Conservation (phyloP, 495 filamentous ascomycete species). For the Parmelia sp. region DNA sequence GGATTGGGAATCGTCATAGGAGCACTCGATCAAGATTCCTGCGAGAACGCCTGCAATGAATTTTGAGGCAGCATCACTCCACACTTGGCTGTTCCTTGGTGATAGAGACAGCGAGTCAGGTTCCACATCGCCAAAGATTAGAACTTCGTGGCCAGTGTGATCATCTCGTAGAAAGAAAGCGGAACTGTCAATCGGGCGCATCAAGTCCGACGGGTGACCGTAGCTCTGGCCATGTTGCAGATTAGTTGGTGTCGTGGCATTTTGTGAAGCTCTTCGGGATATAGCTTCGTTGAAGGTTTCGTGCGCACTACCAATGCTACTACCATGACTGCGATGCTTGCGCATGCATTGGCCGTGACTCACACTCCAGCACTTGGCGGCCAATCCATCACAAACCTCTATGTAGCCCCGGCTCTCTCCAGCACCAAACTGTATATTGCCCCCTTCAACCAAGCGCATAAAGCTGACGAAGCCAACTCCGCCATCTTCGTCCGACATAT, state of each 20-base stretch:
- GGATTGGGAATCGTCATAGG: constrained; percentile 69
- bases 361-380: constrained; percentile 69
- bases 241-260: constrained; percentile 18
- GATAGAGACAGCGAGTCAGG: constrained; percentile 77
- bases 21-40: constrained; percentile 93
- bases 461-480: constrained; percentile 90
- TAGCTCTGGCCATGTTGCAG: constrained; percentile 24
- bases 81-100: constrained; percentile 72
- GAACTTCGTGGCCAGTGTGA: constrained; percentile 61
- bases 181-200: constrained; percentile 71
- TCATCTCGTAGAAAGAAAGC: constrained; percentile 85
- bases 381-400: constrained; percentile 73
- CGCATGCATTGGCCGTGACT: constrained; percentile 86
- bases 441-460: constrained; percentile 79
- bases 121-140: constrained; percentile 94
- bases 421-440: constrained; percentile 69
- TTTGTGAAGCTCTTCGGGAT: constrained; percentile 23
- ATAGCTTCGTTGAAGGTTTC: constrained; percentile 29
- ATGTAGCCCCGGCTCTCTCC: constrained; percentile 74
- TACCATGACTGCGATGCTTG: constrained; percentile 58
- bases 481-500: constrained; percentile 90
- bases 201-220: constrained; percentile 34
- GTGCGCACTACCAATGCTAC: constrained; percentile 38
- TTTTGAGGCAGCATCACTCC: constrained; percentile 80
- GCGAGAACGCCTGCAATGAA: constrained; percentile 59